These are phyloP conservation scores for Baorangia bicolor DNA, from an alignment of 768 basidiomycete genomes.

Conservation along the genomic window DNA sequence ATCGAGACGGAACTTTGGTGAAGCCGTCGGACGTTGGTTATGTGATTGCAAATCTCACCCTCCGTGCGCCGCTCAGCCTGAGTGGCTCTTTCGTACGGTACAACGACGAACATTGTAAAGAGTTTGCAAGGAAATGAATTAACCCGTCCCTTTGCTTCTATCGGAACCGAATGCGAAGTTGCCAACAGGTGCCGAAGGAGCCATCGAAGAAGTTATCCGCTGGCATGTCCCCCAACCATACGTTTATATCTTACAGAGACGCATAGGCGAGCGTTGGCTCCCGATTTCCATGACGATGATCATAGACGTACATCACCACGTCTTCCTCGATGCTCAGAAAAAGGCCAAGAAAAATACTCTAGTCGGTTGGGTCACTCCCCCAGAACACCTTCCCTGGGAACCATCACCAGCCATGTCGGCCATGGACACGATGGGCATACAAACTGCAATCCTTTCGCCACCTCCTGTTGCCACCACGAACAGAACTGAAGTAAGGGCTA, in stretches of 20 bases:
- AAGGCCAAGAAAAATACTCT: constrained; percentile 45
- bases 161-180: constrained; percentile 20
- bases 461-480: constrained; percentile 54
- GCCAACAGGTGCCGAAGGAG: constrained; percentile 8
- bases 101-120: constrained; percentile 67
- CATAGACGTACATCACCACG: constrained; percentile 79
- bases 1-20: constrained; percentile 68
- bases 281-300: constrained; percentile 7
- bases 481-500: constrained; percentile 40
- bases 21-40: constrained; percentile 72
- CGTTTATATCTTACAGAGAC: constrained; percentile 2
- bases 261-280: neutral
- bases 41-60: constrained; percentile 73
- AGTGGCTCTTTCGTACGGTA: constrained; percentile 82
- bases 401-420: constrained; percentile 55
- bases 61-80: constrained; percentile 59
- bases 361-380: constrained; percentile 62
- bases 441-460: constrained; percentile 63
- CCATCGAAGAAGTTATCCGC: constrained; percentile 11
- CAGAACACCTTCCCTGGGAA: constrained; percentile 65
- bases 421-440: constrained; percentile 61
- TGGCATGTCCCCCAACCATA: neutral
- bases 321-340: constrained; percentile 54
- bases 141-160: constrained; percentile 1
- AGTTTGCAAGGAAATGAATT: constrained; percentile 42